phyloP scores from a whole-genome alignment of 2,329 filamentous ascomycete genomes.

The Verticillium longisporum region DNA sequence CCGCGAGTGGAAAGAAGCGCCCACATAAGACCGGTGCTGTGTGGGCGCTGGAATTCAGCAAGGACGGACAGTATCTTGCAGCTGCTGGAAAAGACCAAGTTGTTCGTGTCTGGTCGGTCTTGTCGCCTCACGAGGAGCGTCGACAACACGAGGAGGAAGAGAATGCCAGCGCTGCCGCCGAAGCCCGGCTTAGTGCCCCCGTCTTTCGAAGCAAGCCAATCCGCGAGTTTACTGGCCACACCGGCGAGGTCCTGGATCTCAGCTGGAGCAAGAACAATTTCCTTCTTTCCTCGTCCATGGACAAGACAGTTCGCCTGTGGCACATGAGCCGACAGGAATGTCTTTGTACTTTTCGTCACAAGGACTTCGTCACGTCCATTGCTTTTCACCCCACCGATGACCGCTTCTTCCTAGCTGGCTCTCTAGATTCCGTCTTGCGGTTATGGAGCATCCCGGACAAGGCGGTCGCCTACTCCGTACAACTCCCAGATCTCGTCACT shows the following conservation, averaged over 20 bases:
- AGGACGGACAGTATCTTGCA: slow-evolving; percentile 83
- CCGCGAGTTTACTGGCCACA: slow-evolving; percentile 77
- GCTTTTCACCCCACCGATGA: slow-evolving; percentile 93
- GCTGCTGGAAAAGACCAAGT: slow-evolving; percentile 86
- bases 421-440: slow-evolving; percentile 78
- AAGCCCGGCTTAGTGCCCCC: slow-evolving; percentile 72
- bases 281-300: slow-evolving; percentile 90
- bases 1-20: slow-evolving; percentile 13
- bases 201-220: slow-evolving; percentile 78
- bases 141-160: slow-evolving; percentile 66
- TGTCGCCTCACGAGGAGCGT: slow-evolving; percentile 76
- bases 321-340: slow-evolving; percentile 81
- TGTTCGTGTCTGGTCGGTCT: slow-evolving; percentile 82
- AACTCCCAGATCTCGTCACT: slow-evolving; percentile 81
- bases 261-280: slow-evolving; percentile 99
- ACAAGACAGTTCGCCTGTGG: slow-evolving; percentile 94
- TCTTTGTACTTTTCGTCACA: slow-evolving; percentile 88
- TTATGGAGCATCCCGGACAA: slow-evolving; percentile 98
- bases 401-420: slow-evolving; percentile 92
- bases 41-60: slow-evolving; percentile 90
- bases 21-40: slow-evolving; percentile 51
- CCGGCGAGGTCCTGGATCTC: slow-evolving; percentile 78
- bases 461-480: slow-evolving; percentile 74
- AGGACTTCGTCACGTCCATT: slow-evolving; percentile 90
- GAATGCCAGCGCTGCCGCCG: slow-evolving; percentile 33